Base-by-base conservation (phyloP, 169 alveolate genomes). In the Cryptosporidium baileyi region DNA sequence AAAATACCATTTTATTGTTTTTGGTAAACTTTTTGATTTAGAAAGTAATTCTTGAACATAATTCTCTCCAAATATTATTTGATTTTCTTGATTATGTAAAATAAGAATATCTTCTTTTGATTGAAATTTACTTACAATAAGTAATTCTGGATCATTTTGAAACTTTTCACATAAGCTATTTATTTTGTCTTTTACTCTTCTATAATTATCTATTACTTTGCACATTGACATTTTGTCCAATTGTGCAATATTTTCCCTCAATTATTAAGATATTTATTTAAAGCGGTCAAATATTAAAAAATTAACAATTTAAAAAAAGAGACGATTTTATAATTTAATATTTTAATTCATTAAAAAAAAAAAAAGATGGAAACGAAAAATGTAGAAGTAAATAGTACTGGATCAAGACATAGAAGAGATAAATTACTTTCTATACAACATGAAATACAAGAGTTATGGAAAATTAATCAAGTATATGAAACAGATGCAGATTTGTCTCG, bases 1-100 rank as follows among this genome's bases (percentile, higher is more conserved):
- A 82, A 96, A 95, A 89, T 95, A 98, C 98, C 99, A 97, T 81
- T 91, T 91, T 30, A 96, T 95, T 60, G 95, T 95, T 26, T 82
- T 63, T 45, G 97, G 97, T 11, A 96, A 89, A 36, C 61, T 45
- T 4, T 63, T 65, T 45, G 97, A 91, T 91, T 96, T 97, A 82
- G 89, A 93, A 22, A 92, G 80, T 44, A 97, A 80, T 80, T 96
- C 97, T 63, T 96, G 96, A 2, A 96, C 94, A 82, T 94, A 94
- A 65, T 95, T 97, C 90, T 96, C 99, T 11, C 98, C 99, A 82
- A 97, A 97, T 49, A 88, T 91, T 74, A 94, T 80, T 17, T 91
- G 93, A 15, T 97, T 96, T 9, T 85, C 90, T 49, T 91, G 92
- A 15, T 54, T 60, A 54, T 74, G 59, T n/a, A 74, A 17, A 11